Base-by-base conservation (phyloP, 441 rosid genomes). In the Macaranga tanarius region DNA sequence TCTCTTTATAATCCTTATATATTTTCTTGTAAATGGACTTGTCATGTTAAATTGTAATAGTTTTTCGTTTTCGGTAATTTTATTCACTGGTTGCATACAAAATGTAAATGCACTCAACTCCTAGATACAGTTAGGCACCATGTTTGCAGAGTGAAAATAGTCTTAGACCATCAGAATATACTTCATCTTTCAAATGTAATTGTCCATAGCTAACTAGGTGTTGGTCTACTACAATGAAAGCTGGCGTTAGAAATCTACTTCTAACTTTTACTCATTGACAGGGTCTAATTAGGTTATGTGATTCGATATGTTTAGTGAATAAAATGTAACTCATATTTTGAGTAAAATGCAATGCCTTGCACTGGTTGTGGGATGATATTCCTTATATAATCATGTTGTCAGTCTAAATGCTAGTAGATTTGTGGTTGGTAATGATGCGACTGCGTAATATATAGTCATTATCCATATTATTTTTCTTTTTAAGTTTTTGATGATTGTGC, bases 21-120 rank as follows among this genome's bases (percentile, higher is more conserved):
- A 11, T 62, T 68, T 47, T 20, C 25, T 63, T 31, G 51, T 63
- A 8, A 62, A 15, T 65, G 20, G 16, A 45, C 60, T 50, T 73
- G 17, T 6, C 5, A 20, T 28, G 56, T 40, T 28, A 15, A 66
- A 38, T 59, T 17, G 16, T n/a, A 34, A 47, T 17, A n/a, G 20
- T 9, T 4, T 60, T 13, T 31, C 15, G 26, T 26, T 25, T 48
- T 45, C 13, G 0, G 12, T 64, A 20, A 22, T 64, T 22, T 42
- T 22, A 20, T 63, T 48, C 20, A 13, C 44, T 20, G 34, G 7
- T 19, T 64, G 28, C 68, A 44, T 5, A 44, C 44, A 26, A 42
- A 42, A 31, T 28, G 2, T n/a, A 25, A 51, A 11, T 56, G 65
- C 26, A 23, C 63, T 56, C 42, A 58, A 28, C 55, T 12, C 51